Conservation (phyloP, 148 eudicot species). For the Cornus controversa region DNA sequence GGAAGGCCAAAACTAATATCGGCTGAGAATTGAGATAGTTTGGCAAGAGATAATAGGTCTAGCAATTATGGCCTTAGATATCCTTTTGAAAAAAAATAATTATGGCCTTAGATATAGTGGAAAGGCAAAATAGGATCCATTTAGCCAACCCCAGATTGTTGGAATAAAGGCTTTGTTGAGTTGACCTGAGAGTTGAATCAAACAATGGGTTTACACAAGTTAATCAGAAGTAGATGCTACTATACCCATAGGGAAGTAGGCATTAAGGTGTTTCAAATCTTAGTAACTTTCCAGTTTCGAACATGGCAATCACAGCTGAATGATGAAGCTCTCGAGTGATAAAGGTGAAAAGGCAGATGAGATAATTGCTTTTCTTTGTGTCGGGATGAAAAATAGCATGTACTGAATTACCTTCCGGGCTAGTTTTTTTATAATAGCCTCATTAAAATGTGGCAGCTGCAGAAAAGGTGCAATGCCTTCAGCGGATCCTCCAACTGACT, state of each 20-base stretch:
- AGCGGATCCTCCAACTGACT: constrained; percentile 67
- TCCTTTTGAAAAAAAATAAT: too few relatives aligned
- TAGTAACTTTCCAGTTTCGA: background rate
- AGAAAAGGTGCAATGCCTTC: constrained; percentile 90
- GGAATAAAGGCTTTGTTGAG: too few relatives aligned
- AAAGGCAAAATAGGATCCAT: too few relatives aligned
- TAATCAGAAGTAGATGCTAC: background rate
- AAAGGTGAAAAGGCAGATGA: constrained; percentile 1
- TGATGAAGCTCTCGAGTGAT: background rate
- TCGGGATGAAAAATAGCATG: background rate
- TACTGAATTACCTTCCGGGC: constrained; percentile 64
- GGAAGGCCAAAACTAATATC: too few relatives aligned
- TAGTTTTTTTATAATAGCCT: constrained; percentile 67
- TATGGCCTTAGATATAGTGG: too few relatives aligned
- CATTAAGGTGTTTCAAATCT: background rate
- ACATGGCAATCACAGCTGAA: background rate
- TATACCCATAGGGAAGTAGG: background rate
- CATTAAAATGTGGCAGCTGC: constrained; percentile 94
- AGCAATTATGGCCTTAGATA: too few relatives aligned
- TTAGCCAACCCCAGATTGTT: too few relatives aligned
- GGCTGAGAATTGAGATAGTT: too few relatives aligned
- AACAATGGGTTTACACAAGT: background rate
- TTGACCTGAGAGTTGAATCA: too few relatives aligned
- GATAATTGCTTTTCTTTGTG: background rate
- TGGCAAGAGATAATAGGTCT: too few relatives aligned